phyloP scores from a whole-genome alignment of 2,329 filamentous ascomycete species.

The Setomelanomma holmii region DNA sequence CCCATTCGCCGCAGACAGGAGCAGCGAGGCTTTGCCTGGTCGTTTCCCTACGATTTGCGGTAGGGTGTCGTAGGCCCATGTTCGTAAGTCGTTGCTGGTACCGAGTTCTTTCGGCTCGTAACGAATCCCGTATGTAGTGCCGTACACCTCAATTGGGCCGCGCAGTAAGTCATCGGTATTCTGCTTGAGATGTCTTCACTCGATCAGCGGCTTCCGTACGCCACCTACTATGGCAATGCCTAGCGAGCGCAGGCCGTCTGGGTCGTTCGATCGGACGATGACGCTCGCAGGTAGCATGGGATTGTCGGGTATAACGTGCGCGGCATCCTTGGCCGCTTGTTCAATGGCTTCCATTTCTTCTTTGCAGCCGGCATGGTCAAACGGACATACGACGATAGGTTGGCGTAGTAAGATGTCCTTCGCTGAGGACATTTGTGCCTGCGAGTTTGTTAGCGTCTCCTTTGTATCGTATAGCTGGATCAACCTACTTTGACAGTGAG shows the following conservation, averaged over 20 bases:
- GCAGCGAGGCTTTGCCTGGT: too few relatives aligned
- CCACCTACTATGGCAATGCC: slow-evolving; percentile 70
- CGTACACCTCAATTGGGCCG: too few relatives aligned
- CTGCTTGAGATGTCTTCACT: too few relatives aligned
- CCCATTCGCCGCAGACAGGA: too few relatives aligned
- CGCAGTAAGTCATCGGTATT: too few relatives aligned
- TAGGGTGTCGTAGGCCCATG: too few relatives aligned
- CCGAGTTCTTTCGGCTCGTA: not conserved
- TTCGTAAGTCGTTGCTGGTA: not conserved
- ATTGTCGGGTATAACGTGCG: slow-evolving; percentile 84
- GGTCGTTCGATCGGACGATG: slow-evolving; percentile 82
- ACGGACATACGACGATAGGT: slow-evolving; percentile 92
- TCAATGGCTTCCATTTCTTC: slow-evolving; percentile 99
- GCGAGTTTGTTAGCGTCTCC: slow-evolving; percentile 14
- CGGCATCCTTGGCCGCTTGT: slow-evolving; percentile 91
- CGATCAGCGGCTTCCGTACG: slow-evolving; percentile 68
- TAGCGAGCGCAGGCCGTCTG: slow-evolving; percentile 64
- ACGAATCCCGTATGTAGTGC: too few relatives aligned
- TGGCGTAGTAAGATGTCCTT: slow-evolving; percentile 88
- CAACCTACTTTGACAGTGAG: slow-evolving; percentile 82
- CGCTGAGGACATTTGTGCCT: slow-evolving; percentile 89
- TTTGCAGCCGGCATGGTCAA: slow-evolving; percentile 94
- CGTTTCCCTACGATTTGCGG: too few relatives aligned
- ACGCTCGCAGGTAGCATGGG: slow-evolving; percentile 88
- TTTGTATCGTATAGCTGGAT: not conserved